Conservation (phyloP, 176 grass and related monocot species). For the Alloteropsis semialata region DNA sequence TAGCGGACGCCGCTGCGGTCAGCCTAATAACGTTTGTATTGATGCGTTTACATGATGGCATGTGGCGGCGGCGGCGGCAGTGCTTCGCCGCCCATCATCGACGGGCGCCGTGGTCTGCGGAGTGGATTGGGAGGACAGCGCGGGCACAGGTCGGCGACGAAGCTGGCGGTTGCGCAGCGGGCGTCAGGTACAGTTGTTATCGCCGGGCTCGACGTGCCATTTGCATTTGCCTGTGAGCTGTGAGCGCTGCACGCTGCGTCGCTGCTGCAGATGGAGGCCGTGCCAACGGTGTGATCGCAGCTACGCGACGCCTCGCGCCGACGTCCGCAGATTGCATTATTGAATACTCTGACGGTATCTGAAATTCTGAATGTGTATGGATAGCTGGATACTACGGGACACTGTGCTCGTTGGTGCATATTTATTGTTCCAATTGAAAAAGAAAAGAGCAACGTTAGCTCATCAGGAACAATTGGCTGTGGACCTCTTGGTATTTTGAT, state of each 20-base stretch:
- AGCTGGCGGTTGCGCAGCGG: slow-evolving; percentile 13
- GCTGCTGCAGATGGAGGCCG: neutral
- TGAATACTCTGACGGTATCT: neutral
- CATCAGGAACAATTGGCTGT: neutral
- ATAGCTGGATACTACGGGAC: neutral
- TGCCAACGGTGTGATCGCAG: slow-evolving; percentile 10
- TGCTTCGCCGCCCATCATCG: neutral
- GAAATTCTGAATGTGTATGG: neutral
- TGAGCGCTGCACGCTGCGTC: too few relatives aligned
- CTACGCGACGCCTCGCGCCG: neutral
- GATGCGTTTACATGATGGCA: neutral
- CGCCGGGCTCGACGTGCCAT: slow-evolving; percentile 3
- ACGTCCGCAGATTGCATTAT: neutral
- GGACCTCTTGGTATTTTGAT: neutral
- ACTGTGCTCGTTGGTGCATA: neutral
- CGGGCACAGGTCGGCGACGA: neutral
- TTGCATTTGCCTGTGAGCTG: neutral
- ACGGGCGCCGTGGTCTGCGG: neutral
- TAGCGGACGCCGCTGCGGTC: too few relatives aligned
- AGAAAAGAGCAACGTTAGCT: neutral
- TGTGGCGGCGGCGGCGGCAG: neutral
- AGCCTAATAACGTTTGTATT: too few relatives aligned
- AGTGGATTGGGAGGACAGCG: slow-evolving; percentile 14
- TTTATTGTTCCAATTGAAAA: neutral
- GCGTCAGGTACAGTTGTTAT: neutral